Conservation (phyloP, 148 eudicot genomes). For the Fallopia convolvulus region DNA sequence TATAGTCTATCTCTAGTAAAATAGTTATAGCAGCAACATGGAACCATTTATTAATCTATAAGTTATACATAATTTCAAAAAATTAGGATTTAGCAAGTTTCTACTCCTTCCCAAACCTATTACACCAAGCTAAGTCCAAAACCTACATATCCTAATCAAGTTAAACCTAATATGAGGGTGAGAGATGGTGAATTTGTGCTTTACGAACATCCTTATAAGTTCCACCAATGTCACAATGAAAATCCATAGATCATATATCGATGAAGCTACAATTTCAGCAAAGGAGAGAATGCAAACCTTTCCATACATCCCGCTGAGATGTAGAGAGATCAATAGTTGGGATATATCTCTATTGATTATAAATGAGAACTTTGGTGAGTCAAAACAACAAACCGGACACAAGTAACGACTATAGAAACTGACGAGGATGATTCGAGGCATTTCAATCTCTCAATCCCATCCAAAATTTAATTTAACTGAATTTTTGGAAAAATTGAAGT, state of each 20-base stretch:
- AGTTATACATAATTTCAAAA: not conserved
- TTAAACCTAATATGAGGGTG: not conserved
- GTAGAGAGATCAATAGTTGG: constrained; percentile 61
- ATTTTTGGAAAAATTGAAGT: no score
- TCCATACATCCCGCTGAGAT: constrained; percentile 86
- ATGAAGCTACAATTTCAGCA: no score
- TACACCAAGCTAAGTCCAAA: not conserved
- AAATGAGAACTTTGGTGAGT: constrained; percentile 55
- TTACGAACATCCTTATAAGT: not conserved
- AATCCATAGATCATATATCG: no score
- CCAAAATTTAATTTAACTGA: no score
- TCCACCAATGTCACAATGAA: no score
- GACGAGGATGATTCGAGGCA: constrained; percentile 62
- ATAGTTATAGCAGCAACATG: not conserved
- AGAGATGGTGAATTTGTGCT: not conserved
- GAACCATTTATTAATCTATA: not conserved
- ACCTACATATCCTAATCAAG: not conserved
- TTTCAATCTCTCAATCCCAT: constrained; percentile 65
- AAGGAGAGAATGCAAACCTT: no score
- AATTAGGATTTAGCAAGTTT: not conserved
- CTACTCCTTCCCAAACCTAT: not conserved
- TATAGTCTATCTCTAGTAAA: no score
- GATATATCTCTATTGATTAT: constrained; percentile 47
- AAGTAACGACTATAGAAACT: not conserved
- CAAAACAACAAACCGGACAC: constrained; percentile 20